Evolutionary conservation across 2,329 filamentous ascomycete genomes (phyloP), one percentile per base, ranked within the genome.

Genomic region (Cercospora nicotianae): DNA sequence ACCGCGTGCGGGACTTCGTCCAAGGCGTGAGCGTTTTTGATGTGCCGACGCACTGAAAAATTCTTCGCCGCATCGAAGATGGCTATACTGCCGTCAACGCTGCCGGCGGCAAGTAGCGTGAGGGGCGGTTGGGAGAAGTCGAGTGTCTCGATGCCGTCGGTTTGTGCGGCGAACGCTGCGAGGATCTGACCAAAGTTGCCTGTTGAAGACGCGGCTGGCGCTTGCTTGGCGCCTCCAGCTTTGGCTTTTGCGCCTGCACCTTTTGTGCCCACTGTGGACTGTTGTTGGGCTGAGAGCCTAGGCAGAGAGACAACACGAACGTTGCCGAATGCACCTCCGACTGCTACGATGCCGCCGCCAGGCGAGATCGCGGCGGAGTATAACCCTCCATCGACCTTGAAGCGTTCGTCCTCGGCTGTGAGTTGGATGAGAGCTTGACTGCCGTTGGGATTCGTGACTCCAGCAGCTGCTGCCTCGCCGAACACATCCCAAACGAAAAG

Each of bases 401-500:
- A 99, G 58, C 95, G 89, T 82, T 96, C 92, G 80, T 99, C 95
- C 13, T 88, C 85, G 0, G 86, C 86, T 1, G 91, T 97, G 57
- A 97, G 84, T 0, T 88, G 89, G 6, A 98, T 87, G 12, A 94
- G 89, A 0, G 92, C 84, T 72, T 89, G 87, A 18, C 75, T 73
- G 5, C 84, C 82, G 2, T 84, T 83, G 5, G 76, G 72, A 26
- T 85, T 83, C 2, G 83, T 82, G 13, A 90, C 78, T 3, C 87
- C 88, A 8, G 87, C 87, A 0, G 86, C 90, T 3, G 90, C 89
- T 1, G 91, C 92, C 23, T 89, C 87, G 60, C 92, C 92, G 81
- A 93, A 97, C 13, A 94, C 90, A 77, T 98, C 95, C 88, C 93
- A 97, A 26, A 97, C 94, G 79, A 94, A 94, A 67, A 99, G 85